Conservation (phyloP, 1,284 basidiomycete genomes). For the Cryptococcus sp. region DNA sequence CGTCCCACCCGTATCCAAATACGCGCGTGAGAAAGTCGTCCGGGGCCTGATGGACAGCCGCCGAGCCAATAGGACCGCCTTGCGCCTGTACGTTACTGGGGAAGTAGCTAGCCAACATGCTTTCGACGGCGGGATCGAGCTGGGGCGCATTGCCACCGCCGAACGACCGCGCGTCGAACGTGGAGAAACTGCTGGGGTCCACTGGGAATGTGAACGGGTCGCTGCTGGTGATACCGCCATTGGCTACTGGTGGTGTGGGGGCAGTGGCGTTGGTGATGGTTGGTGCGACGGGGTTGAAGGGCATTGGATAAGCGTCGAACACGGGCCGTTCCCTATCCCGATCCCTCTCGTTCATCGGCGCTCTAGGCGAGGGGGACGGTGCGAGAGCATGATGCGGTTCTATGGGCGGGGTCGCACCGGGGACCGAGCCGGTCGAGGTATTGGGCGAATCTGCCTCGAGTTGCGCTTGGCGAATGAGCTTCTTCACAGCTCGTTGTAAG, state of each 20-base stretch:
- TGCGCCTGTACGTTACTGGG: constrained; percentile 15
- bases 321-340: constrained; percentile 43
- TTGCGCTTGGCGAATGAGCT: constrained; percentile 51
- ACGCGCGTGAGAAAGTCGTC: constrained; percentile 50
- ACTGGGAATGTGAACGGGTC: constrained; percentile 38
- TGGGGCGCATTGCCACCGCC: constrained; percentile 17
- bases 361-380: constrained; percentile 10
- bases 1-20: constrained; percentile 52
- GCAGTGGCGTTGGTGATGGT: constrained; percentile 15
- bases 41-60: constrained; percentile 25
- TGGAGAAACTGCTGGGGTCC: constrained; percentile 24
- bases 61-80: constrained; percentile 8
- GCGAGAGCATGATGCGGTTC: constrained; percentile 3
- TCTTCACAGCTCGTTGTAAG: constrained; percentile 53
- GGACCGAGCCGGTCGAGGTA: constrained; percentile 17
- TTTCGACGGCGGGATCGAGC: constrained; percentile 46
- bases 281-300: constrained; percentile 19
- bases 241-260: constrained; percentile 1
- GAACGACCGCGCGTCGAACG: constrained; percentile 11
- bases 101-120: constrained; percentile 46
- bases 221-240: constrained; percentile 4
- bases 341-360: constrained; percentile 10
- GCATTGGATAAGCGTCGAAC: constrained; percentile 51
- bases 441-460: constrained; percentile 45
- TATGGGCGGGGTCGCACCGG: constrained; percentile 15